Evolutionary conservation across 495 filamentous ascomycete species (phyloP), one percentile per base, ranked within the genome.

Genomic region (Hypoxylon crocopeplum): DNA sequence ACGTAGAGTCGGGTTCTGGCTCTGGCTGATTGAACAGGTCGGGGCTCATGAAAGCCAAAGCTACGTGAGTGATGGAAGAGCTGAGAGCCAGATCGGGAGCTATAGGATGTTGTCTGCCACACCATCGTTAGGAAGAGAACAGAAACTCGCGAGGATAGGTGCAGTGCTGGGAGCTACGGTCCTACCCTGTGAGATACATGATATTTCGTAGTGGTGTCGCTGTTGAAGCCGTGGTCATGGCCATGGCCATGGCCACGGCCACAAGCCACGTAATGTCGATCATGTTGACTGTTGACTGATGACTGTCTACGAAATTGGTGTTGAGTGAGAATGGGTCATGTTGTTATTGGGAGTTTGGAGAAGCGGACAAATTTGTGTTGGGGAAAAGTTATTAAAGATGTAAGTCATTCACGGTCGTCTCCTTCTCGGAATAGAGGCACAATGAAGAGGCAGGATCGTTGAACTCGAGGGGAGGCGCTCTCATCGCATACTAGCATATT

Each of bases 31-130:
- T 88, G 77, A 92, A 90, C 11, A 75, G 59, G 11, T 73, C 75
- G 0, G 87, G 79, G 10, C 73, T 77, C 65, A 89, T 87, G 54
- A 92, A 91, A 0, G 82, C 86, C 68, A 90, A 75, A 15, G 86
- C 83, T 2, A 88, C 88, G 72, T 90, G 84, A 3, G 82, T 84
- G 5, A 87, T 73, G 25, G 78, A 64, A 12, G 66, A 66, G 12
- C 83, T 73, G 6, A 83, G 69, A 13, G 74, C 51, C 10, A 63
- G 36, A 5, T 78, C 72, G 11, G 84, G 84, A 5, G 81, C 61
- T 15, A 81, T 61, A 29, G 77, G 75, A 48, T 86, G 82, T 47
- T 85, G 82, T 8, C 82, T 85, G 61, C 27, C 22, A 40, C 11
- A 22, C 21, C 19, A 37, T 44, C n/a, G 16, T 47, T 33, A 52